Conservation (phyloP, 2,329 filamentous ascomycete genomes). For the Colletotrichum horii region DNA sequence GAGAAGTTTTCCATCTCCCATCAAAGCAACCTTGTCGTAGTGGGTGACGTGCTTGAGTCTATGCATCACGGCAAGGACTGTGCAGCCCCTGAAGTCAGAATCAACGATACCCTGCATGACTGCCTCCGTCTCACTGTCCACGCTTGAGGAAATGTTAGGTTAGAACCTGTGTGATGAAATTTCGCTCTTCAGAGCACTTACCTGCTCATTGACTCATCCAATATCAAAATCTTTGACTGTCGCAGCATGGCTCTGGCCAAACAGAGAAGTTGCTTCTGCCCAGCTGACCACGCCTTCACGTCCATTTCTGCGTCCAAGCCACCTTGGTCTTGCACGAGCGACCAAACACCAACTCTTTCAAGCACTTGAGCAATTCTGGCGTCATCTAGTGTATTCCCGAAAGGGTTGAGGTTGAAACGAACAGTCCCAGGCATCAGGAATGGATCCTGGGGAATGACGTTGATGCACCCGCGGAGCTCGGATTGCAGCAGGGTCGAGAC, state of each 20-base stretch:
- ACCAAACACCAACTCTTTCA: background rate
- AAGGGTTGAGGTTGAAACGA: constrained; percentile 1
- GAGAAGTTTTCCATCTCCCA: background rate
- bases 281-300: background rate
- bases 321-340: background rate
- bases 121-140: constrained; percentile 26
- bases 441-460: background rate
- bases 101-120: constrained; percentile 28
- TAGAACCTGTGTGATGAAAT: fast-evolving
- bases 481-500: background rate
- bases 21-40: constrained; percentile 24
- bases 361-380: background rate
- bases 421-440: background rate
- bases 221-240: background rate
- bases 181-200: background rate
- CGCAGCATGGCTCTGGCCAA: background rate
- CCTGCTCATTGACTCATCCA: constrained; percentile 13
- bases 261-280: constrained; percentile 8
- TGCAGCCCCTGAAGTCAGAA: constrained; percentile 23
- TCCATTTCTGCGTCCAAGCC: background rate
- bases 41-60: constrained; percentile 21
- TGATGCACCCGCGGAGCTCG: background rate
- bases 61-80: constrained; percentile 27
- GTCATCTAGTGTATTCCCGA: background rate
- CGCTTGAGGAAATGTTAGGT: constrained; percentile 4